Conservation (phyloP, 2,329 filamentous ascomycete genomes). For the Penicillium digitatum region DNA sequence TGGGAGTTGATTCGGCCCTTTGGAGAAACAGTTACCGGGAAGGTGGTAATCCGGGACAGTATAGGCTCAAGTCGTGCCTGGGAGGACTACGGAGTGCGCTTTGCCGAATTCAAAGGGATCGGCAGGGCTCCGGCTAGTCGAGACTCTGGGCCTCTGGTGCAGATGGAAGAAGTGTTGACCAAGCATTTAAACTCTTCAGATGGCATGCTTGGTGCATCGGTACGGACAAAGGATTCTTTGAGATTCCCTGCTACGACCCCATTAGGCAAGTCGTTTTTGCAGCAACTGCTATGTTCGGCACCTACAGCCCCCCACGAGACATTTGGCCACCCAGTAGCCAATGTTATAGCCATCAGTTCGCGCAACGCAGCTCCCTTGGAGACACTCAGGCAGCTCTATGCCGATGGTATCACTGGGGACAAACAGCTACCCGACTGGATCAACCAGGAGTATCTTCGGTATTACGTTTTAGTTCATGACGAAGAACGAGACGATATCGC, state of each 20-base stretch:
- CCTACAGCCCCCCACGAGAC: conserved; percentile 82
- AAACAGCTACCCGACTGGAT: conserved; percentile 77
- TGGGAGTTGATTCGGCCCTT: conserved; percentile 86
- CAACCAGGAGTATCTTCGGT: conserved; percentile 84
- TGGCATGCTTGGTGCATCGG: conserved; percentile 39
- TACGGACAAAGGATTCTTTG: conserved; percentile 30
- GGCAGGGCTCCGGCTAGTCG: conserved; percentile 34
- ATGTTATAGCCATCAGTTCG: conserved; percentile 92
- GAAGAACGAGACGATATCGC: conserved; percentile 92
- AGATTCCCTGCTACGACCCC: conserved; percentile 56
- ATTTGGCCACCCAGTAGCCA: conserved; percentile 89
- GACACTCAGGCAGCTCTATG: conserved; percentile 77
- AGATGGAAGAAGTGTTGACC: conserved; percentile 77
- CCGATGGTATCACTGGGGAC: conserved; percentile 74
- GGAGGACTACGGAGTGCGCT: conserved; percentile 87
- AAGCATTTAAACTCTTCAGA: conserved; percentile 75
- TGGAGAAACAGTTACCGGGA: conserved; percentile 81
- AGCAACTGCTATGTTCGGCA: conserved; percentile 74
- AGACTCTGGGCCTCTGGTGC: conserved; percentile 44
- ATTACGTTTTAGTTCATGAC: conserved; percentile 94
- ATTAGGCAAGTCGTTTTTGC: conserved; percentile 80
- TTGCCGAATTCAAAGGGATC: conserved; percentile 61
- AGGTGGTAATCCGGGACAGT: conserved; percentile 86
- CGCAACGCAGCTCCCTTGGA: conserved; percentile 79
- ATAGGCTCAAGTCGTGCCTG: conserved; percentile 75